Evolutionary conservation across 2,329 filamentous ascomycete genomes (phyloP).

Genomic region (Alternaria ventricosa): DNA sequence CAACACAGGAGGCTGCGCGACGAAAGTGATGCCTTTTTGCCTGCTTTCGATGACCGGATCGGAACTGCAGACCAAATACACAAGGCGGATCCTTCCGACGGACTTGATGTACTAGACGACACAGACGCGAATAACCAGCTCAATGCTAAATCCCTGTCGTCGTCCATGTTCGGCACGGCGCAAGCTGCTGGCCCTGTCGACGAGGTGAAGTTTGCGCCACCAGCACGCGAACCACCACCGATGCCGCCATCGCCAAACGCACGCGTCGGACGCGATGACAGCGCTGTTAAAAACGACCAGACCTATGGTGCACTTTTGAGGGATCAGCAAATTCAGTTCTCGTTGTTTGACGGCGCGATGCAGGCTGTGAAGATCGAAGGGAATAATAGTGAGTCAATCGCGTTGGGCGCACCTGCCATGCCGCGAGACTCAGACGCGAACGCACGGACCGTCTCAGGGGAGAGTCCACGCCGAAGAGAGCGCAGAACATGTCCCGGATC

Average conservation of each 20-base stretch:
- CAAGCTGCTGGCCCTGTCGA: not conserved
- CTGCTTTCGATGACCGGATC: not conserved
- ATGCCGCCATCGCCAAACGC: not conserved
- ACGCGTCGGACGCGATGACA: not conserved
- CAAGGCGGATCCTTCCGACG: fast-evolving
- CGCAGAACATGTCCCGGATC: not conserved
- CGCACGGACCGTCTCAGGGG: not conserved
- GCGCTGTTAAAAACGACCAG: not conserved
- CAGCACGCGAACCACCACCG: not conserved
- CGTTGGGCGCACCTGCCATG: not conserved
- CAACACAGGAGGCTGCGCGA: not conserved
- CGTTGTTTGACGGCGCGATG: not conserved
- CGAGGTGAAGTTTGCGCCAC: not conserved
- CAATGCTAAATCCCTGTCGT: too few species aligned
- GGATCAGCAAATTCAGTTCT: not conserved
- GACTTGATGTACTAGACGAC: not conserved
- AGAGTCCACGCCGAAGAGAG: not conserved
- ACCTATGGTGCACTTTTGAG: fast-evolving
- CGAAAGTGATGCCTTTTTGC: not conserved
- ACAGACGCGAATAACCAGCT: fast-evolving
- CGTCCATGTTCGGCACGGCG: not conserved
- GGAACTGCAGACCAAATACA: not conserved
- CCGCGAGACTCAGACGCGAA: not conserved
- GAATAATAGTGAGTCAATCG: not conserved
- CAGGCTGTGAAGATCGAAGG: not conserved